A percentile compares a stretch with the other conserved stretches of the same genome.
These are phyloP conservation scores for Senecio squalidus DNA, from an alignment of 140 eudicot species.

Conservation along the genomic window DNA sequence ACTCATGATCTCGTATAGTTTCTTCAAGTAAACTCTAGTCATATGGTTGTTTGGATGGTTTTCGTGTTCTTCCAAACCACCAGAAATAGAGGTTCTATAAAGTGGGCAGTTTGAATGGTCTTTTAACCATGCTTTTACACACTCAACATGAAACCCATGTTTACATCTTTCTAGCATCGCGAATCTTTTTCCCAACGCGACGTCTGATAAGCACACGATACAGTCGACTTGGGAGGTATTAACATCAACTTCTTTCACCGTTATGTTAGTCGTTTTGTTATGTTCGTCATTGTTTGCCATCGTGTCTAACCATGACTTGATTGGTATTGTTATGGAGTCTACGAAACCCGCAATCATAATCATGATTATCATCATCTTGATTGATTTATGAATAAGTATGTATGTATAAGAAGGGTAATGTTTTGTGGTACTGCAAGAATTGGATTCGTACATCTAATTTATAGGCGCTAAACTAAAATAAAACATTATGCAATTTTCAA, in stretches of 20 bases:
- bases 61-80: no score
- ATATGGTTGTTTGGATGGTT: background rate
- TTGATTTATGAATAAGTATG: background rate
- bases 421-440: no score
- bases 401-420: background rate
- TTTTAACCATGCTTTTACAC: conserved; percentile 24
- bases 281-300: background rate
- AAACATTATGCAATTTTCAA: no score
- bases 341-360: conserved; percentile 29
- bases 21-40: conserved; percentile 7
- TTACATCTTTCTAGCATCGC: conserved; percentile 19
- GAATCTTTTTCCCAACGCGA: conserved; percentile 4
- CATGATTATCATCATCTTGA: conserved; percentile 32
- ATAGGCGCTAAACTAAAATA: no score
- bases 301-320: conserved; percentile 22
- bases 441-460: background rate
- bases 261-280: background rate
- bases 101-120: conserved; percentile 31
- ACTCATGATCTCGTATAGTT: conserved; percentile 1
- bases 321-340: conserved; percentile 27
- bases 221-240: conserved; percentile 14
- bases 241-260: background rate
- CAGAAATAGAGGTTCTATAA: conserved; percentile 18
- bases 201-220: conserved; percentile 26
- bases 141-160: conserved; percentile 32